These are phyloP conservation scores for Endocarpon pusillum DNA, from an alignment of 495 filamentous ascomycete species.

Conservation along the genomic window DNA sequence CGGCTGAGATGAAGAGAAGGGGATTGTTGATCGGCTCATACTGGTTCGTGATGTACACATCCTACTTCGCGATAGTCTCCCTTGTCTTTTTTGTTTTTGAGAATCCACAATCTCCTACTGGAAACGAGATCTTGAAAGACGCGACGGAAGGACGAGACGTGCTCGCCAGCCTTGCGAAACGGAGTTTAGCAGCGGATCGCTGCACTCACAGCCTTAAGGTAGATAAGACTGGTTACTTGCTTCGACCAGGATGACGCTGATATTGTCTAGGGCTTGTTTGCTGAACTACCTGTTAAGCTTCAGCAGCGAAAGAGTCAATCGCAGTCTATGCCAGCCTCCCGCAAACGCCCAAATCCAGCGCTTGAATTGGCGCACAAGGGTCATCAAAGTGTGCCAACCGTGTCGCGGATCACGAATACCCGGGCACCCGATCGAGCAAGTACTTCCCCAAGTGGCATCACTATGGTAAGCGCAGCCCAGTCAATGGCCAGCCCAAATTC, in stretches of 20 bases:
- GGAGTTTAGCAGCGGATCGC: conserved; percentile 75
- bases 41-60: conserved; percentile 95
- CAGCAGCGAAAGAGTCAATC: conserved; percentile 34
- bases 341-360: conserved; percentile 25
- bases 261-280: conserved; percentile 48
- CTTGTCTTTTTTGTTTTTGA: conserved; percentile 81
- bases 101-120: conserved; percentile 60
- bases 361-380: conserved; percentile 12
- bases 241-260: conserved; percentile 3
- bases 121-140: conserved; percentile 68
- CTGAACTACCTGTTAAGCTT: conserved; percentile 56
- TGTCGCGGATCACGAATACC: conserved; percentile 14
- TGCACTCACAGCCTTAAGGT: neutral
- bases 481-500: conserved; percentile 4
- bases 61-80: conserved; percentile 85
- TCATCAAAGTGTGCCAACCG: conserved; percentile 13
- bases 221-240: neutral
- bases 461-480: no score
- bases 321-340: conserved; percentile 17
- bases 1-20: conserved; percentile 70
- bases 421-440: conserved; percentile 25
- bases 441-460: no score
- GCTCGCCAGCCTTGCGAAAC: conserved; percentile 58
- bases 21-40: conserved; percentile 75
- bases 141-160: conserved; percentile 69